Evolutionary conservation across 179 eudicot species (phyloP), one percentile per base, ranked within the genome.

Genomic region (Spergularia azorica): DNA sequence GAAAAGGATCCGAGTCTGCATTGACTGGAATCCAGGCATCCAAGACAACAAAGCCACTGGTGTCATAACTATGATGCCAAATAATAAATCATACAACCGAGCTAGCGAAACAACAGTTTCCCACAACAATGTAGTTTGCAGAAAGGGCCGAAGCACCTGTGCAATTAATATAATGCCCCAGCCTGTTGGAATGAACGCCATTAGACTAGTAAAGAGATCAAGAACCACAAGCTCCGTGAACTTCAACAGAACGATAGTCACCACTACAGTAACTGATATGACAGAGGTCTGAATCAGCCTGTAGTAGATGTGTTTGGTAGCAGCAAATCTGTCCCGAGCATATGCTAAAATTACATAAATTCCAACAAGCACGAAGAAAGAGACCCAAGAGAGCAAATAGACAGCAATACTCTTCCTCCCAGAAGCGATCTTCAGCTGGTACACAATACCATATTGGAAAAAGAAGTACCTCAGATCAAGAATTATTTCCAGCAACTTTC

Each of bases 1-100:
- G 79, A 93, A 95, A 57, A 95, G 86, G 69, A 94, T 96, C 85
- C 99, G 87, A 66, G 97, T 96, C 79, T 94, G 99, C 98, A 96
- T 96, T 2, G 97, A 70, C 81, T 96, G 98, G 76, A 96, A 96
- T 26, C 99, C 97, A 71, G 99, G 99, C 90, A 90, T 90, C 99
- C 99, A 96, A 9, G 98, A 90, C 36, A 96, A 80, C 18, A 90
- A 66, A 18, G 97, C 99, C 63, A 96, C 79, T 1, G 99, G 99
- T 68, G 83, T 84, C 97, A 96, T 93, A 65, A 91, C 92, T 32
- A 94, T 79, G 62, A 96, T 64, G 38, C 97, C 99, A 48, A 96
- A 83, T 73, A 90, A 41, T 88, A 96, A 84, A 83, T 96, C 99
- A 83, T 94, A 94, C 11, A 94, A 56, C 57, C 96, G 87, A 79